Evolutionary conservation across 768 basidiomycete species (phyloP).

Genomic region (Calocera viscosa): DNA sequence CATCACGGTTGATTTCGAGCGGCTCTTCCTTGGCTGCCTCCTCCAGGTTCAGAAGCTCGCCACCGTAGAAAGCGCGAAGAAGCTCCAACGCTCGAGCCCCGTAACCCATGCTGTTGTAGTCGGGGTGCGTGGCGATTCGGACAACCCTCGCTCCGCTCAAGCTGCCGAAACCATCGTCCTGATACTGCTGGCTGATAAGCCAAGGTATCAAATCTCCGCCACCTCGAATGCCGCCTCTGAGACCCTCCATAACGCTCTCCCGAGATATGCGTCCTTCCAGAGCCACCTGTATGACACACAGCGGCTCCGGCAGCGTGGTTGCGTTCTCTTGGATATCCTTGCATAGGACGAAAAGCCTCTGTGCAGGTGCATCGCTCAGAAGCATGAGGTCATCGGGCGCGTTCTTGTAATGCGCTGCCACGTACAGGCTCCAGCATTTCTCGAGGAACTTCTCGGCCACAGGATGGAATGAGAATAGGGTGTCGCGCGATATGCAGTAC

Average conservation of each 20-base stretch:
- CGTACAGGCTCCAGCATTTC: conserved; percentile 96
- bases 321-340: conserved; percentile 87
- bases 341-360: conserved; percentile 88
- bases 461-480: conserved; percentile 91
- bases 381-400: conserved; percentile 98
- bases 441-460: conserved; percentile 97
- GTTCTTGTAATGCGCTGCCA: conserved; percentile 97
- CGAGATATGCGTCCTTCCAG: conserved; percentile 87
- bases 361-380: conserved; percentile 90
- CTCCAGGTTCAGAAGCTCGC: conserved; percentile 79
- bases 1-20: conserved; percentile 13
- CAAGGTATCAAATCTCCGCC: conserved; percentile 98
- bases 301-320: conserved; percentile 80
- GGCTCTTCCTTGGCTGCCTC: conserved; percentile 39
- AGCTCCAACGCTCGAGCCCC: conserved; percentile 78
- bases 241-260: conserved; percentile 70
- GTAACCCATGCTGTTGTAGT: conserved; percentile 94
- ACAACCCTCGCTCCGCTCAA: conserved; percentile 87
- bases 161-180: conserved; percentile 85
- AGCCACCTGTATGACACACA: conserved; percentile 92
- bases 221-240: conserved; percentile 69
- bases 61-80: conserved; percentile 82
- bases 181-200: conserved; percentile 58
- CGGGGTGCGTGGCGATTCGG: conserved; percentile 88
- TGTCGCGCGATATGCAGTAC: conserved; percentile 91